Evolutionary conservation across 352 stramenopile species (phyloP).

Genomic region (Pythium volutum): DNA sequence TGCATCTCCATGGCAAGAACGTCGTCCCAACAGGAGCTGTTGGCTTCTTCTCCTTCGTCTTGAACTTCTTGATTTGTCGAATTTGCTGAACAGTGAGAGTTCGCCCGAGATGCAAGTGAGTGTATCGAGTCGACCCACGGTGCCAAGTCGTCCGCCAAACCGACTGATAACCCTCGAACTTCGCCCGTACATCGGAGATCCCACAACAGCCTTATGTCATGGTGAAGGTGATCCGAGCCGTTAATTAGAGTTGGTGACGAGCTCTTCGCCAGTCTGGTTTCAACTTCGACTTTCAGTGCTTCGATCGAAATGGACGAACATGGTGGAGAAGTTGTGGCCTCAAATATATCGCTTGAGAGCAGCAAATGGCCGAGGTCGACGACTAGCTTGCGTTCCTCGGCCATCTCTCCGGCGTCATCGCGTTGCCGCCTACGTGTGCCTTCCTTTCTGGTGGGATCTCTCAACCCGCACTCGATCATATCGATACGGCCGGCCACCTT

Average conservation of each 20-base stretch:
- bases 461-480: background rate
- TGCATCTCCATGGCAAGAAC: constrained; percentile 40
- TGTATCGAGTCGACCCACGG: constrained; percentile 3
- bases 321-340: background rate
- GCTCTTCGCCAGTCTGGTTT: background rate
- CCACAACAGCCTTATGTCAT: background rate
- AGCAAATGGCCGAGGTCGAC: background rate
- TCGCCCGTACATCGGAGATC: constrained; percentile 15
- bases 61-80: background rate
- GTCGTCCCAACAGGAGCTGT: background rate
- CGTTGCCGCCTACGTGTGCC: background rate
- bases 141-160: constrained; percentile 6
- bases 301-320: constrained; percentile 2
- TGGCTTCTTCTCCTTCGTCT: background rate
- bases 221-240: background rate
- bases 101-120: background rate
- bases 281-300: constrained; percentile 5
- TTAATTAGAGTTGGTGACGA: background rate
- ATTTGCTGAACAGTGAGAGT: background rate
- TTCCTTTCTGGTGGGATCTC: background rate
- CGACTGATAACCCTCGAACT: constrained; percentile 1
- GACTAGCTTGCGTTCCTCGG: background rate
- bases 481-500: constrained; percentile 1
- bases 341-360: background rate
- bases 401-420: background rate